Base-by-base conservation (phyloP, 2,329 filamentous ascomycete species). In the Epicoccum sorghinum region DNA sequence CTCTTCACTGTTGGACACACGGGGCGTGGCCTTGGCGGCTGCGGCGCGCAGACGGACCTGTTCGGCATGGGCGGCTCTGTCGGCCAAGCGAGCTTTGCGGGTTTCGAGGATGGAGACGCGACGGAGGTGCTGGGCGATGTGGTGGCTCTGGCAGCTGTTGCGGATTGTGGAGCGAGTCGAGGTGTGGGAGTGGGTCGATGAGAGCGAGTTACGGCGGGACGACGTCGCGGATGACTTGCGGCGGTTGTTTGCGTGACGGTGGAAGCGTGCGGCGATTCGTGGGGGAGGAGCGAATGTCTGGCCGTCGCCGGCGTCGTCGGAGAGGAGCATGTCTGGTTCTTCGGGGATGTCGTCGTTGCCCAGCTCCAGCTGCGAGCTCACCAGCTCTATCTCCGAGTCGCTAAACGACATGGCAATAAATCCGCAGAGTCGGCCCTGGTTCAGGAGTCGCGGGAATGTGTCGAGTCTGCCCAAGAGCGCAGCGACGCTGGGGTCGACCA, bases 101-200 rank as follows among this genome's bases (percentile, higher is more conserved):
- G 89, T 88, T 73, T 93, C 90, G 58, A 93, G 83, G 54, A 93
- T 93, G 13, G 89, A 91, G 43, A 89, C 87, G 47, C 90, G 86
- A 38, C 90, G 89, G 52, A 92, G 80, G 70, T 92, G 89, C 70
- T 92, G 89, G 52, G 89, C 89, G 50, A 92, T 80, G 73, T 90
- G 83, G 71, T 89, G 90, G 79, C 87, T 91, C 76, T 91, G 89
- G 18, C 85, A 83, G 71, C 79, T 79, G 60, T 77, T 77, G 57
- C 79, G 64, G 75, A 52, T 48, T 65, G 81, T 72, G 57, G 77
- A 84, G 57, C 82, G 83, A 61, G 83, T 85, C 3, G 88, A 90
- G 47, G 85, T 86, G 58, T 86, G 86, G 13, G 88, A 90, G 55
- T 90, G 89, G 23, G 82, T 85, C 1, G 89, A 93, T 4, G 89